phyloP scores from a whole-genome alignment of 805 yeast species.

The Candida rishiriensis region DNA sequence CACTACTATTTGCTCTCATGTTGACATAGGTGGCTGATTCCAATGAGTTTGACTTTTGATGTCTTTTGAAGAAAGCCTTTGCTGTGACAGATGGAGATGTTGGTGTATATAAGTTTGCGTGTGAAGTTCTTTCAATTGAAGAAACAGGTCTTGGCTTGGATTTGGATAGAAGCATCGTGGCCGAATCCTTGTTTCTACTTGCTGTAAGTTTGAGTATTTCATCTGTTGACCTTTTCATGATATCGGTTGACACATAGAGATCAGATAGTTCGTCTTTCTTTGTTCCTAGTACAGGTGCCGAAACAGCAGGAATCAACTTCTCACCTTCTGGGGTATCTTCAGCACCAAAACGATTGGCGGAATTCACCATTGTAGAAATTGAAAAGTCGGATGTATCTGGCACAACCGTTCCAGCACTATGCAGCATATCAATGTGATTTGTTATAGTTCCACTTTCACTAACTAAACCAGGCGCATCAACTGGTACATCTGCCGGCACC shows the following conservation, averaged over 20 bases:
- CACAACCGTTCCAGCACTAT: too few species aligned
- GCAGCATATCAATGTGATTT: too few species aligned
- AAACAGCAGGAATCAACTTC: constrained; percentile 32
- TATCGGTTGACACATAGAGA: too few species aligned
- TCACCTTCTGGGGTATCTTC: constrained; percentile 2
- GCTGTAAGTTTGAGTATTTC: neutral
- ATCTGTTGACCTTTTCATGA: constrained; percentile 1
- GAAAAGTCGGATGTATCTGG: too few species aligned
- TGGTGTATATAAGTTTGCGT: constrained; percentile 16
- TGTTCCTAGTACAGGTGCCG: constrained; percentile 29
- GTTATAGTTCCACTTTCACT: too few species aligned
- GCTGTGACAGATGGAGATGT: constrained; percentile 34
- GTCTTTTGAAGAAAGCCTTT: constrained; percentile 55
- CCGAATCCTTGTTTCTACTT: too few species aligned
- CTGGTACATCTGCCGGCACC: too few species aligned
- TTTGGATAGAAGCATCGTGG: neutral
- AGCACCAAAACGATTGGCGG: constrained; percentile 2
- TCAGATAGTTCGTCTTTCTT: too few species aligned
- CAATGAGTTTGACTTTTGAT: constrained; percentile 58
- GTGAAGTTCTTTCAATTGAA: constrained; percentile 31
- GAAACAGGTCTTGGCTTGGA: constrained; percentile 33
- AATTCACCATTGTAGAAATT: neutral
- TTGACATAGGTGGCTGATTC: constrained; percentile 43
- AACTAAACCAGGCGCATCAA: too few species aligned
- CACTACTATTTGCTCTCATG: constrained; percentile 29